Base-by-base conservation (phyloP, 2,329 filamentous ascomycete genomes). In the Beauveria medogensis region DNA sequence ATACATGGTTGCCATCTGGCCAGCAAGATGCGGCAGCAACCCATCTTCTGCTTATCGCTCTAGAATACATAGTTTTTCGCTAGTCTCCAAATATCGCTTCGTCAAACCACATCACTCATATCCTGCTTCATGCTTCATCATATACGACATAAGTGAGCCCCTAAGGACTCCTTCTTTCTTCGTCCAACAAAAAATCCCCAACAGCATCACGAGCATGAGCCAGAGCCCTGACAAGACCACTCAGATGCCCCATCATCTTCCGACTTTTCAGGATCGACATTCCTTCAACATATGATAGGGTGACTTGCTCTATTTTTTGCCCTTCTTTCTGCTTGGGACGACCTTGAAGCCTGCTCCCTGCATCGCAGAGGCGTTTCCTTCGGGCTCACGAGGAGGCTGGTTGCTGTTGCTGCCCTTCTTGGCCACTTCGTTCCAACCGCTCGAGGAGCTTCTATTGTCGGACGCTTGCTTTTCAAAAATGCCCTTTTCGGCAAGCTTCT, bases 381-480 rank as follows among this genome's bases (percentile, higher is more conserved):
- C 76, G 9, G 58, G 28, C 37, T 82, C 81, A 10, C 56, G 44
- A n/a, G 61, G 26, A 16, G 55, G 63, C 78, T 79, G 55, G 56
- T 63, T 65, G 54, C 72, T 71, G 60, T 78, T 77, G 59, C 77
- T 75, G 54, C 89, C 89, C 81, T 97, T 97, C 86, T 97, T 97
- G 1, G 94, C 94, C 57, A 99, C 94, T 76, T 97, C 94, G 67
- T 83, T 96, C 94, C 94, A 99, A 22, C 93, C 93, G 60, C 90
- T 87, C 28, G 75, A 65, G 73, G 78, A 63, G 68, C 73, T 61
- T 69, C 80, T 70, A 64, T 78, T 80, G 3, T 84, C 82, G 53
- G 82, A 79, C 18, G 85, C 80, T 59, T 89, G 84, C 68, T 90
- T 88, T 72, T 92, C 89, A 20, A 96, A 80, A 46, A 97, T 83